Base-by-base conservation (phyloP, 352 stramenopile species). In the Phytophthora citrophthora region DNA sequence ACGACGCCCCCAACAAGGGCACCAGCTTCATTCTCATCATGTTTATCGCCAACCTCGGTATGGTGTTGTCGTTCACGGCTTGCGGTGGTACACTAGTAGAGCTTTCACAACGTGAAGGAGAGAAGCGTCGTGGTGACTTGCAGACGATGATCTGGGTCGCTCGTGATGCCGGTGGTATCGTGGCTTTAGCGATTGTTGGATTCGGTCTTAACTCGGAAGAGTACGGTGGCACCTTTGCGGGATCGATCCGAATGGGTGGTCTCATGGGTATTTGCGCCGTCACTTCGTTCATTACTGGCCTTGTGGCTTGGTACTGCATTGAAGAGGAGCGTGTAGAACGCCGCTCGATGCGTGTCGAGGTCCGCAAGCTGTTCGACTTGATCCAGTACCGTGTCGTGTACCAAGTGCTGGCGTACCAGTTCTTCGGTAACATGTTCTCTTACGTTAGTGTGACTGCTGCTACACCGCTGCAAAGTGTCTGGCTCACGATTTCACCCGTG, bases 81-180 rank as follows among this genome's bases (percentile, higher is more conserved):
- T 72, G 61, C 10, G 76, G 74, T 44, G 83, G 77, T 10, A 76
- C 86, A 11, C 52, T 90, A 3, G 78, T 90, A 3, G 81, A 90
- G 16, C 32, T 89, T 26, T 80, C 79, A 2, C 79, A 89, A 49
- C 81, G 81, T 43, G 83, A 92, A 50, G 69, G 79, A 0, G 61
- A 74, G n/a, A 65, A 66, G 32, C 64, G 64, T 6, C 79, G 83
- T 34, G 81, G 81, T 47, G 78, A 76, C 45, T 61, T 84, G 48
- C 79, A 88, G 56, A 84, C 79, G 8, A 78, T 85, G 63, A 84
- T 86, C 27, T 88, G 77, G 70, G 74, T 81, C 24, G 51, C 71
- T 29, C 73, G 70, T 29, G 51, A 68, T 24, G 55, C 61, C 3
- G 74, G 83, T 44, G 63, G 66, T n/a, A 57, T 82, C 27, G 18